Conservation (phyloP, 2,329 filamentous ascomycete genomes). For the Amauroascus verrucosus region DNA sequence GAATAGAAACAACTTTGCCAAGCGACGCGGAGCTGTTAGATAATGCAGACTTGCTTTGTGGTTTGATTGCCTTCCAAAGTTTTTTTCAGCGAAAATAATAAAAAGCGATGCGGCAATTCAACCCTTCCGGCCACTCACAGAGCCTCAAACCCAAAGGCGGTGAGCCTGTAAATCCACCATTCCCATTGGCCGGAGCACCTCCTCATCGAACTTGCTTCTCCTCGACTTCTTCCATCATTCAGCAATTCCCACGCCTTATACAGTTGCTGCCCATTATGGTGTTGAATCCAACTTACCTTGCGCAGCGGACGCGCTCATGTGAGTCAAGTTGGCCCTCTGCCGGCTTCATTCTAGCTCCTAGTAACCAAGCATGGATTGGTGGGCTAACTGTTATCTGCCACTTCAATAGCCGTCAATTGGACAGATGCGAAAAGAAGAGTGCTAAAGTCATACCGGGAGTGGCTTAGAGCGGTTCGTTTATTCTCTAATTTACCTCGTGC, state of each 20-base stretch:
- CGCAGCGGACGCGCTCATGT: slow-evolving; percentile 70
- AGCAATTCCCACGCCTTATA: background rate
- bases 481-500: slow-evolving; percentile 3
- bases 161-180: slow-evolving; percentile 2
- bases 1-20: too few species aligned
- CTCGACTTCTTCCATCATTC: background rate
- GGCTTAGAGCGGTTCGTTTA: slow-evolving; percentile 81
- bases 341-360: background rate
- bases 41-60: background rate
- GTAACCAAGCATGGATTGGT: background rate
- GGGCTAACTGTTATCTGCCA: slow-evolving; percentile 20
- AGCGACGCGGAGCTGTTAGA: background rate
- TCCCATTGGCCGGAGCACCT: slow-evolving; percentile 7
- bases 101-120: background rate
- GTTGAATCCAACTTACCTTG: slow-evolving; percentile 88
- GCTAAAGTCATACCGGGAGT: slow-evolving; percentile 81
- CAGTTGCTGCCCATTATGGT: slow-evolving; percentile 49
- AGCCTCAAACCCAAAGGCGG: background rate
- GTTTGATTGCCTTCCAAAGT: background rate
- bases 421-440: slow-evolving; percentile 78
- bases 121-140: slow-evolving; percentile 5
- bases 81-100: background rate
- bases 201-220: background rate
- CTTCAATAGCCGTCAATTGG: slow-evolving; percentile 67
- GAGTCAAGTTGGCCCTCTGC: slow-evolving; percentile 29